Base-by-base conservation (phyloP, 2,329 filamentous ascomycete genomes). In the Fusarium pilosicola region DNA sequence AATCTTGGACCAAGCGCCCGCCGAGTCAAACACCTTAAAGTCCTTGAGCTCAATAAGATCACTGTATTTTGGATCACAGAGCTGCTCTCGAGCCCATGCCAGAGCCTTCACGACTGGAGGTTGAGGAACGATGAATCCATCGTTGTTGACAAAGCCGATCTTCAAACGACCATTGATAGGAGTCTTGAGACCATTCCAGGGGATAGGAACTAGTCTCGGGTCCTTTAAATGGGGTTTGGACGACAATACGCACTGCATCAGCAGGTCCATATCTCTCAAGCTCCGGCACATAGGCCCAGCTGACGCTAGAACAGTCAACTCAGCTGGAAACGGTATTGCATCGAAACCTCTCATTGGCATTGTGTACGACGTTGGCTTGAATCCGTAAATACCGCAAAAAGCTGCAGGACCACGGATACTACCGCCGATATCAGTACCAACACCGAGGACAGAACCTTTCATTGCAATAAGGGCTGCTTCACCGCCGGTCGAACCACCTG, bases 401-500 rank as follows among this genome's bases (percentile, higher is more conserved):
- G 61, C 61, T 11, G 61, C 42, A 1, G 61, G 61, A 18, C 54
- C 54, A 14, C 61, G 61, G 5, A 36, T 57, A 7, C 61, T 64
- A 5, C 42, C 38, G 9, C 61, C 57, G 11, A 60, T 60, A 12
- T 62, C 36, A 38, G 62, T 46, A 3, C 56, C 46, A 4, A 66
- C 15, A n/a, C 63, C 63, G 10, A 66, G 51, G 0, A 62, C 49
- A 22, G 58, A 62, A 18, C 63, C 82, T 4, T 77, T 72, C 57
- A 83, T 75, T 5, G 79, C 80, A 3, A 84, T 65, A 1, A 84
- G 69, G 5, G 82, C 79, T 8, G 70, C 79, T 46, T 82, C 80
- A 3, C 91, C 91, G 13, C 91, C 91, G 0, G 88, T 88, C 5
- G 86, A 88, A 7, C 91, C 91, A 7, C 91, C 91, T 0, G 89